Percentiles rank a stretch among this genome's conserved stretches.
Evolutionary conservation across 805 yeast species (phyloP).

Genomic region (Debaryomyces maramus): DNA sequence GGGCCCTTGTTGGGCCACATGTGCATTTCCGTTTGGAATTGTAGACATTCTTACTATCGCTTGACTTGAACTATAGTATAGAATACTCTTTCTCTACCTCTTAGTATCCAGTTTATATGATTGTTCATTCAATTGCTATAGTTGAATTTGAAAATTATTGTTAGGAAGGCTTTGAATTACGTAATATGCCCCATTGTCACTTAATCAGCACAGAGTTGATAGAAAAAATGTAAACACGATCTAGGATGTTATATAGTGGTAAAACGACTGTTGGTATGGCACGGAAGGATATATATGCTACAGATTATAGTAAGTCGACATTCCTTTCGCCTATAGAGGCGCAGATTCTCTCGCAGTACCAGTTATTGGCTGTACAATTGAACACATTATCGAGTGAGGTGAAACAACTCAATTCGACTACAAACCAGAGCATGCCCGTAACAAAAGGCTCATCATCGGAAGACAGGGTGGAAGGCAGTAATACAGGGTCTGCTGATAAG

Average conservation of each 20-base stretch:
- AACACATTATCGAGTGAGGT: conserved; percentile 33
- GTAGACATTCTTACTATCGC: conserved; percentile 6
- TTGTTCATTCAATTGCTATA: not conserved
- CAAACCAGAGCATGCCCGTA: not conserved
- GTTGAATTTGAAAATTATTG: not conserved
- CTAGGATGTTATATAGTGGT: no score
- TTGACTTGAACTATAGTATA: no score
- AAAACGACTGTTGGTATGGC: conserved; percentile 8
- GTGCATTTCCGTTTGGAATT: conserved; percentile 5
- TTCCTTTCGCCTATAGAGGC: conserved; percentile 29
- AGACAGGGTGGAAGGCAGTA: conserved; percentile 2
- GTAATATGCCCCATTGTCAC: no score
- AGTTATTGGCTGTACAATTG: conserved; percentile 33
- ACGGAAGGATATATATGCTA: conserved; percentile 15
- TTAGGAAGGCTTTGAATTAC: not conserved
- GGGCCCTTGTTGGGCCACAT: not conserved
- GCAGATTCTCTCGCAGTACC: conserved; percentile 40
- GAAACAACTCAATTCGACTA: conserved; percentile 23
- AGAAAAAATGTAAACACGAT: no score
- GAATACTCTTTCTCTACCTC: no score
- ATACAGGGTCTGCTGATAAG: conserved; percentile 25
- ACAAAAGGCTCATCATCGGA: conserved; percentile 6
- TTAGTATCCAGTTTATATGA: no score
- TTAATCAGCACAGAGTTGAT: no score
- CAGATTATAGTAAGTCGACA: conserved; percentile 18